Conservation (phyloP, 345 rosid species). For the Bretschneidera sinensis region DNA sequence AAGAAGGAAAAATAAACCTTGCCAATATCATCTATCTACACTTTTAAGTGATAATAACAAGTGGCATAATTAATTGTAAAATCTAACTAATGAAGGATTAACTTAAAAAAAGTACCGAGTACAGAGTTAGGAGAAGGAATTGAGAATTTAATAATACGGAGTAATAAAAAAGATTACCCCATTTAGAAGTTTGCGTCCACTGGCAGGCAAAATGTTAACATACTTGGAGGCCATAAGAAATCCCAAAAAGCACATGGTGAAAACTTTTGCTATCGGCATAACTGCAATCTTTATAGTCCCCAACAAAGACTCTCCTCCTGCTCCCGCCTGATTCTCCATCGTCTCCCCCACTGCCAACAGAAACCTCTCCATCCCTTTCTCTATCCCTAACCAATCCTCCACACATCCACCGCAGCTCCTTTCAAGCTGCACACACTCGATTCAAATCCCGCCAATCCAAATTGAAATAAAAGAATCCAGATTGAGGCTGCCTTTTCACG, state of each 20-base stretch:
- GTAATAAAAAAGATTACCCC: slow-evolving; percentile 68
- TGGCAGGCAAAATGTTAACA: slow-evolving; percentile 86
- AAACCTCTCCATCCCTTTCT: slow-evolving; percentile 36
- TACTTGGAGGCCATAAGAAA: slow-evolving; percentile 97
- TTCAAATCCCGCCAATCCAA: too few species aligned
- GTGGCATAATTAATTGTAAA: too few species aligned
- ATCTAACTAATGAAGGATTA: too few species aligned
- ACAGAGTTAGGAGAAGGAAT: background rate
- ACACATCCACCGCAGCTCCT: too few species aligned
- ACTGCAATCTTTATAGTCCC: slow-evolving; percentile 82
- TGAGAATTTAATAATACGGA: too few species aligned
- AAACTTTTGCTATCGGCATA: slow-evolving; percentile 92
- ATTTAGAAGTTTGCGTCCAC: slow-evolving; percentile 83
- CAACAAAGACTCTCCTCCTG: slow-evolving; percentile 45
- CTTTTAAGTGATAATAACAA: too few species aligned
- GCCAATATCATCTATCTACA: too few species aligned
- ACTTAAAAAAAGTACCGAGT: background rate
- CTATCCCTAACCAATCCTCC: too few species aligned
- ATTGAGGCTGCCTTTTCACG: too few species aligned
- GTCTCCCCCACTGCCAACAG: slow-evolving; percentile 31
- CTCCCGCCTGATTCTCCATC: slow-evolving; percentile 30
- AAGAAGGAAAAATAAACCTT: too few species aligned
- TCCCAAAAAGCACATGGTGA: slow-evolving; percentile 91
- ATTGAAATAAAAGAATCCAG: too few species aligned
- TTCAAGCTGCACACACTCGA: too few species aligned